Conservation (phyloP, 2,329 filamentous ascomycete species). For the Macroventuria anomochaeta region DNA sequence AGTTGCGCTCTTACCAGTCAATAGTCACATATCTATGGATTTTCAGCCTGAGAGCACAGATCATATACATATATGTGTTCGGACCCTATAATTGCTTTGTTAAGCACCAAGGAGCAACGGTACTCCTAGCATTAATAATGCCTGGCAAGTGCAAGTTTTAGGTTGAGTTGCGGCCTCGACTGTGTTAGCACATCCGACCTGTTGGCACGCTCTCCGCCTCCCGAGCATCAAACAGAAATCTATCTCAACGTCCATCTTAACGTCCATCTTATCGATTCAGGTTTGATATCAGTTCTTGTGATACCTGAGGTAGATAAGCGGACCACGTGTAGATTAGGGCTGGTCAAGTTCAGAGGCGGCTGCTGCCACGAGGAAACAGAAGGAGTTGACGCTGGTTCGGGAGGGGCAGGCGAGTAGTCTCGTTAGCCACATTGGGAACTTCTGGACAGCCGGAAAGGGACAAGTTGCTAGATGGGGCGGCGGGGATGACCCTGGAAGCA, state of each 20-base stretch:
- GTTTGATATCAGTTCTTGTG: not conserved
- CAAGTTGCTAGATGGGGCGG: not conserved
- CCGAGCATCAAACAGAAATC: conserved; percentile 11
- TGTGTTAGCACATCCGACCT: conserved; percentile 15
- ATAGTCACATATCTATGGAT: conserved; percentile 5
- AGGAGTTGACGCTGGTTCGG: conserved; percentile 10
- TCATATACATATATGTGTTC: conserved; percentile 20
- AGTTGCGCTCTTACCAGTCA: conserved; percentile 6
- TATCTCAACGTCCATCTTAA: conserved; percentile 13
- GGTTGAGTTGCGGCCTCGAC: conserved; percentile 10
- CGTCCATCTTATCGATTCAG: not conserved
- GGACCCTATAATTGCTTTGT: conserved; percentile 24
- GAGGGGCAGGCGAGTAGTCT: conserved; percentile 10
- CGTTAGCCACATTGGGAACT: conserved; percentile 1
- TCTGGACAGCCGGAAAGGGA: conserved; percentile 3
- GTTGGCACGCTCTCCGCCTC: conserved; percentile 14
- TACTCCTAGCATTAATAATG: conserved; percentile 17
- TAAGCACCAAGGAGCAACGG: conserved; percentile 27
- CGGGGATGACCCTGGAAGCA: conserved; percentile 15
- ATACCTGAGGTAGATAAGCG: not conserved
- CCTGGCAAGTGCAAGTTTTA: conserved; percentile 7
- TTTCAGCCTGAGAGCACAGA: conserved; percentile 9
- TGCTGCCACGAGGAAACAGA: conserved; percentile 7
- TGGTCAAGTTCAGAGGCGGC: not conserved
- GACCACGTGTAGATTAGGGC: not conserved